phyloP scores from a whole-genome alignment of 495 filamentous ascomycete species.

The Chaetomium cochliodes region DNA sequence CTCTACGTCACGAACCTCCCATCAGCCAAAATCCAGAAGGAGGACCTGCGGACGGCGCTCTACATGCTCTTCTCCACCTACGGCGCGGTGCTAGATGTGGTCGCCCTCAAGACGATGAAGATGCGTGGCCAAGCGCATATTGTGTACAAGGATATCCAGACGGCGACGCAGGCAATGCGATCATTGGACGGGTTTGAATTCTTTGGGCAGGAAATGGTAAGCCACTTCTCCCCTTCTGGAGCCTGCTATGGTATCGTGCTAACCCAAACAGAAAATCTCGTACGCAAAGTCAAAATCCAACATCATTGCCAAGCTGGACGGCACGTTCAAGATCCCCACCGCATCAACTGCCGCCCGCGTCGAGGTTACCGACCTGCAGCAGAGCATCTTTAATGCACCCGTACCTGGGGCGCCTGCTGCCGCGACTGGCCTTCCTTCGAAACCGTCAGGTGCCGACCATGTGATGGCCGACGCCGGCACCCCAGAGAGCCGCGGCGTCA shows the following conservation, averaged over 20 bases:
- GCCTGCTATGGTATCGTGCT: slow-evolving; percentile 16
- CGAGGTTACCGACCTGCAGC: slow-evolving; percentile 71
- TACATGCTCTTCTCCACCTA: slow-evolving; percentile 94
- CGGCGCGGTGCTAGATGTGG: slow-evolving; percentile 90
- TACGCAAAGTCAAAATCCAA: slow-evolving; percentile 88
- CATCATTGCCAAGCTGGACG: slow-evolving; percentile 83
- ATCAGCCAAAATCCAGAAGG: slow-evolving; percentile 77
- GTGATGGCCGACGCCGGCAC: slow-evolving; percentile 45
- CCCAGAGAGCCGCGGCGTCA: slow-evolving; percentile 52
- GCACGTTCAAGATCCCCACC: slow-evolving; percentile 70
- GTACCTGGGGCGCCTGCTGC: slow-evolving; percentile 47
- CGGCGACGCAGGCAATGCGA: slow-evolving; percentile 86
- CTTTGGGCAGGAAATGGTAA: slow-evolving; percentile 81
- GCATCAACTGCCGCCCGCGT: slow-evolving; percentile 51
- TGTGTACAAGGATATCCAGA: slow-evolving; percentile 81
- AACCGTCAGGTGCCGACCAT: slow-evolving; percentile 44
- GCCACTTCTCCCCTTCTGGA: slow-evolving; percentile 26
- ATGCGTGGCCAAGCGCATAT: slow-evolving; percentile 96
- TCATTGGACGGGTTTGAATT: slow-evolving; percentile 83
- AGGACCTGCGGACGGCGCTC: slow-evolving; percentile 75
- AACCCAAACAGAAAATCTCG: slow-evolving; percentile 66
- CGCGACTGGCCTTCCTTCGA: slow-evolving; percentile 42
- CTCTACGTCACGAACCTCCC: slow-evolving; percentile 86
- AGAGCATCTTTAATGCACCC: slow-evolving; percentile 75
- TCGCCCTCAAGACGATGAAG: slow-evolving; percentile 79